Percentiles rank a stretch among this genome's conserved stretches.
Conservation (phyloP, 371 early-diverging fungal species). For the Apophysomyces variabilis region DNA sequence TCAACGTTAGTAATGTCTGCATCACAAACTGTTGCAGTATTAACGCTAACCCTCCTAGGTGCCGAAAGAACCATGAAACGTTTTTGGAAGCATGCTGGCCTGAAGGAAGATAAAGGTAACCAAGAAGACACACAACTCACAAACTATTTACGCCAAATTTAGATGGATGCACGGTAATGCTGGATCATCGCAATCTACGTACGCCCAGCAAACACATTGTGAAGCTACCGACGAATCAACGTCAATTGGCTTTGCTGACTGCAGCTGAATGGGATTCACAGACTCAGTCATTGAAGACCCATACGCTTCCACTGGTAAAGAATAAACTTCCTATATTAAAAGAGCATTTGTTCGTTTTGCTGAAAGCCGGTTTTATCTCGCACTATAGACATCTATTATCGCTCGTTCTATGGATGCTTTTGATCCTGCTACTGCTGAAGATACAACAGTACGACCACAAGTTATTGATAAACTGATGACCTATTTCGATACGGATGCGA, state of each 20-base stretch:
- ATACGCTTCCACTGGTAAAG: constrained; percentile 86
- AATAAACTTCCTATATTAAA: too few relatives aligned
- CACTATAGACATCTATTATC: constrained; percentile 79
- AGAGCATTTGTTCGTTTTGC: too few relatives aligned
- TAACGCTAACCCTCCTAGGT: constrained; percentile 28
- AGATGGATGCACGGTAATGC: constrained; percentile 64
- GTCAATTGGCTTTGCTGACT: constrained; percentile 76
- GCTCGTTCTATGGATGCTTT: constrained; percentile 84
- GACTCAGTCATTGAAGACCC: constrained; percentile 74
- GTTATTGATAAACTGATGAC: constrained; percentile 77
- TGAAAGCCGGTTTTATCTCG: neutral
- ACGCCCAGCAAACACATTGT: constrained; percentile 81
- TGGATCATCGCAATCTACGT: constrained; percentile 85
- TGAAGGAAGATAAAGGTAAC: constrained; percentile 62
- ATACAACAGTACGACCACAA: constrained; percentile 53
- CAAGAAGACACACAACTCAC: constrained; percentile 14
- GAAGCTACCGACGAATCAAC: constrained; percentile 59
- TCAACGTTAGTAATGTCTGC: constrained; percentile 18
- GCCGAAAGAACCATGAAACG: constrained; percentile 68
- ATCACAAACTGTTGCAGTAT: neutral
- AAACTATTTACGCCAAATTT: constrained; percentile 2
- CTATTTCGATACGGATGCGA: constrained; percentile 89
- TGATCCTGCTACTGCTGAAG: constrained; percentile 36
- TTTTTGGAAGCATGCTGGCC: constrained; percentile 76
- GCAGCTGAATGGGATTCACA: constrained; percentile 96